Conservation (phyloP, 2,329 filamentous ascomycete genomes). For the Ophiocordyceps camponoti-leonardi region DNA sequence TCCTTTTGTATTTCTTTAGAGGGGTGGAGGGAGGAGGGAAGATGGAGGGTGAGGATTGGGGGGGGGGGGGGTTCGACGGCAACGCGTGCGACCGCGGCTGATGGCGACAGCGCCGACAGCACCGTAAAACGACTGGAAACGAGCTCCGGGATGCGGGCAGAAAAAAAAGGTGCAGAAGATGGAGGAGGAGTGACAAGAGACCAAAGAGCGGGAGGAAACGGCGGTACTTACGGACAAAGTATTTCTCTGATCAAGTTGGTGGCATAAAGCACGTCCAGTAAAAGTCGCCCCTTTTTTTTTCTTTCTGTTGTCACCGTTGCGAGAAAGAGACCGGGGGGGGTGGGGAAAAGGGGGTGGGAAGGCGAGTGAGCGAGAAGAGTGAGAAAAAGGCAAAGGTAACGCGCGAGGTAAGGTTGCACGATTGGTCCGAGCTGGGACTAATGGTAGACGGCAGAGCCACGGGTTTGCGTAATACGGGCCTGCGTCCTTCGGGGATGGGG, state of each 20-base stretch:
- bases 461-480: conserved; percentile 9
- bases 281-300: not conserved
- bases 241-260: conserved; percentile 11
- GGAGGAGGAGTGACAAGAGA: conserved; percentile 1
- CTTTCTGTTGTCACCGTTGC: conserved; percentile 5
- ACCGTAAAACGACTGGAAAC: not conserved
- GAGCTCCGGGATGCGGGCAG: not conserved
- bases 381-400: not conserved
- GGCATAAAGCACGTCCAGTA: conserved; percentile 8
- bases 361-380: not conserved
- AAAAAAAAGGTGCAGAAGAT: not conserved
- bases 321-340: conserved; percentile 5
- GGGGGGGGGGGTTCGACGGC: conserved; percentile 1
- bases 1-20: conserved; percentile 1
- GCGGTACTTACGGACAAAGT: conserved; percentile 6
- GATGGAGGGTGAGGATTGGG: too few species aligned
- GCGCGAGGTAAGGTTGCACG: not conserved
- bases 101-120: conserved; percentile 2
- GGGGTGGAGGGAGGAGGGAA: not conserved
- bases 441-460: conserved; percentile 5
- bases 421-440: conserved; percentile 6
- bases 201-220: not conserved
- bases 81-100: conserved; percentile 4
- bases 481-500: conserved; percentile 1
- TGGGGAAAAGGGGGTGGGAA: conserved; percentile 1